A percentile compares a stretch with the other conserved stretches of the same genome.
These are phyloP conservation scores for Ganoderma multipileum DNA, from an alignment of 1,284 basidiomycete species.

Conservation along the genomic window DNA sequence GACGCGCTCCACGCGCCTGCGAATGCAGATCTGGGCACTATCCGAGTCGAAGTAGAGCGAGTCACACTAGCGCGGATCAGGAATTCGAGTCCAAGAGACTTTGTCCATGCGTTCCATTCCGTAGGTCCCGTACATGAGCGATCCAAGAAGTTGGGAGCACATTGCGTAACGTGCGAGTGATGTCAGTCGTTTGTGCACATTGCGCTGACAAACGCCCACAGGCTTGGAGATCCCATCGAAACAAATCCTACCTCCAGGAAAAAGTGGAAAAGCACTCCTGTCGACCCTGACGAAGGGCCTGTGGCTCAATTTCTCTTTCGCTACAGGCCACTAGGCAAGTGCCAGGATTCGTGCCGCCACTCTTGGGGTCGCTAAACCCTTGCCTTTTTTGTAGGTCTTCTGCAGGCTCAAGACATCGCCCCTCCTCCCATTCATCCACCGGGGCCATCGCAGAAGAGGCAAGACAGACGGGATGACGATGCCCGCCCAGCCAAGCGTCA, in stretches of 20 bases:
- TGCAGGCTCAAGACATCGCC: conserved; percentile 14
- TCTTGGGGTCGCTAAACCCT: neutral
- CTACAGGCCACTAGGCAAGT: conserved; percentile 10
- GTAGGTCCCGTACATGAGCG: conserved; percentile 26
- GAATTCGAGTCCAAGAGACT: neutral
- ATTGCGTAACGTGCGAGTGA: conserved; percentile 25
- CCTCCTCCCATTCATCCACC: neutral
- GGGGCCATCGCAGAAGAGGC: neutral
- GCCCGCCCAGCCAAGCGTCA: neutral
- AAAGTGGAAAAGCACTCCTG: neutral
- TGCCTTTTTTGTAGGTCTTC: neutral
- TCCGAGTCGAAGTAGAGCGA: neutral
- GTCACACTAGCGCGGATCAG: neutral
- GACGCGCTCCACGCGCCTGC: neutral
- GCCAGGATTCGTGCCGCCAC: neutral
- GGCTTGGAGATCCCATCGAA: neutral
- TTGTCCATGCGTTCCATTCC: neutral
- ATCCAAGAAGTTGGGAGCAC: conserved; percentile 30
- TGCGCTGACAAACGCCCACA: neutral
- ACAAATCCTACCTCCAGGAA: neutral
- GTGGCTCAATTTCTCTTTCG: conserved; percentile 9
- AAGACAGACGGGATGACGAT: neutral
- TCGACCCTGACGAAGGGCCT: neutral
- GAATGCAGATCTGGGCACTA: conserved; percentile 11
- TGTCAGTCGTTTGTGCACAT: neutral